phyloP scores from a whole-genome alignment of 1,139 yeast genomes.

The Hanseniaspora sp. region DNA sequence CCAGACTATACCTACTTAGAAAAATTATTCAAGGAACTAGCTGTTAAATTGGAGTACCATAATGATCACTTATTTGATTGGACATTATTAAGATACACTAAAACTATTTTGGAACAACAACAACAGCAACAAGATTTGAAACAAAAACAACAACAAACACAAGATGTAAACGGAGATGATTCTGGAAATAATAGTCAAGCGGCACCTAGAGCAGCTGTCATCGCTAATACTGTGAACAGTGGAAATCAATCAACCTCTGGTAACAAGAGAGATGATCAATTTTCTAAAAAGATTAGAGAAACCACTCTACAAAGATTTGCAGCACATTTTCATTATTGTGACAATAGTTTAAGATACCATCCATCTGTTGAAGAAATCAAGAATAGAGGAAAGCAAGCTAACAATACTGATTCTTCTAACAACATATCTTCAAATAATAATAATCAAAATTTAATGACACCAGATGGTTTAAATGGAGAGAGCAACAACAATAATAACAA shows the following conservation, averaged over 20 bases:
- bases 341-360: slow-evolving; percentile 27
- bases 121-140: slow-evolving; percentile 20
- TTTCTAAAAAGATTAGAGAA: slow-evolving; percentile 25
- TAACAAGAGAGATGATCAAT: slow-evolving; percentile 25
- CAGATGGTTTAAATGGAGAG: not conserved
- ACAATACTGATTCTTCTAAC: not conserved
- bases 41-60: slow-evolving; percentile 76
- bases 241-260: not conserved
- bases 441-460: not conserved
- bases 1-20: slow-evolving; percentile 90
- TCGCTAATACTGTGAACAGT: slow-evolving; percentile 20
- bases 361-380: slow-evolving; percentile 30
- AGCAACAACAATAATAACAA: not conserved
- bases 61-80: slow-evolving; percentile 95
- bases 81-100: slow-evolving; percentile 82
- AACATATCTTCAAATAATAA: not conserved
- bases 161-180: slow-evolving; percentile 17
- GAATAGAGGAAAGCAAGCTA: slow-evolving; percentile 8
- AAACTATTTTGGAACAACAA: slow-evolving; percentile 33
- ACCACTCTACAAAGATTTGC: slow-evolving; percentile 30
- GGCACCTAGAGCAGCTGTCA: slow-evolving; percentile 20
- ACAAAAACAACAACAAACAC: slow-evolving; percentile 21
- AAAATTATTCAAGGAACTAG: slow-evolving; percentile 78
- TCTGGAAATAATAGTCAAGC: slow-evolving; percentile 19
- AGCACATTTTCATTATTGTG: slow-evolving; percentile 30